These are phyloP conservation scores for Nymphaea thermarum DNA, from an alignment of 164 flowering plant species.

Conservation along the genomic window DNA sequence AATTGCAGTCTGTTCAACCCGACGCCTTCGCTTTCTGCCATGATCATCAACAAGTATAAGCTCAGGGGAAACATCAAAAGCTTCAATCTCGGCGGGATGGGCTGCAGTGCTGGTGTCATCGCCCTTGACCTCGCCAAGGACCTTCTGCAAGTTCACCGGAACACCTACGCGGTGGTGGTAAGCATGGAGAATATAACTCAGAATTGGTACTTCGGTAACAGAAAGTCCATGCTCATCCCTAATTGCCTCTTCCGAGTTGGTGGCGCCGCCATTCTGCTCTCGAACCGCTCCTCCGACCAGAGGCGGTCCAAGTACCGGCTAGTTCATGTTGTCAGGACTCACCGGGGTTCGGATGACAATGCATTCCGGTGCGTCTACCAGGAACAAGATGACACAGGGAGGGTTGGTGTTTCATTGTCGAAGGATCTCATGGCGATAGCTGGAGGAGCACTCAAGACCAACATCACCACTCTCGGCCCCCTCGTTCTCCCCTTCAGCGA, in stretches of 20 bases:
- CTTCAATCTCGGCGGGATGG: conserved; percentile 79
- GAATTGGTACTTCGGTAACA: conserved; percentile 77
- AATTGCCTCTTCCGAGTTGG: conserved; percentile 81
- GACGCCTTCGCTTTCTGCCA: conserved; percentile 69
- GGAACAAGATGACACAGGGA: conserved; percentile 58
- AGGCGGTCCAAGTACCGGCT: conserved; percentile 60
- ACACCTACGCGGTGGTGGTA: conserved; percentile 66
- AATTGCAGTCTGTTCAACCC: conserved; percentile 78
- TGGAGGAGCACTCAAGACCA: conserved; percentile 55
- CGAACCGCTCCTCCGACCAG: conserved; percentile 38
- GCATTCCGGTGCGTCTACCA: conserved; percentile 69
- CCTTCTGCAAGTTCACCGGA: conserved; percentile 54
- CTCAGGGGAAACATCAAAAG: conserved; percentile 53
- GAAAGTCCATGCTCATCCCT: conserved; percentile 64
- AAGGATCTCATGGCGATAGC: conserved; percentile 79
- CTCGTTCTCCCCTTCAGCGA: conserved; percentile 66
- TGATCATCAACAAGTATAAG: conserved; percentile 67
- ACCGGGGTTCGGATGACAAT: conserved; percentile 59
- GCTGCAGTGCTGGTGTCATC: conserved; percentile 74
- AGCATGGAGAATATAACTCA: conserved; percentile 82
- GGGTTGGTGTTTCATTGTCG: conserved; percentile 63
- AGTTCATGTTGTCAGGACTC: conserved; percentile 64
- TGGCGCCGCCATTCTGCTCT: conserved; percentile 57
- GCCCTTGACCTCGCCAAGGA: conserved; percentile 67
- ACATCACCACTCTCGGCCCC: conserved; percentile 74